phyloP scores from a whole-genome alignment of 2,329 filamentous ascomycete species.

The Cordyceps militaris region DNA sequence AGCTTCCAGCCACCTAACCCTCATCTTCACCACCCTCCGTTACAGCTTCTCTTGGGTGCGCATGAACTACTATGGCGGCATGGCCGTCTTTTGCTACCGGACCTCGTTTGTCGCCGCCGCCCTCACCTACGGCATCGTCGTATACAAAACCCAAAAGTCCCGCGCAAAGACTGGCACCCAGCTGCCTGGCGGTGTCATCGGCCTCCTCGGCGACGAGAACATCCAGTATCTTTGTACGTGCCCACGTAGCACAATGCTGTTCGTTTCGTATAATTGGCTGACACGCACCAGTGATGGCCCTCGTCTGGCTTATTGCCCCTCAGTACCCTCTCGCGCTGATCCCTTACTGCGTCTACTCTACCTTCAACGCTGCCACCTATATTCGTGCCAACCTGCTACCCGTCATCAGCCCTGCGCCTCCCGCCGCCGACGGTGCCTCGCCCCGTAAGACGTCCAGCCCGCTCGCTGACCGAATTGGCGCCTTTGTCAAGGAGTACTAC shows the following conservation, averaged over 20 bases:
- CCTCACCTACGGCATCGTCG: slow-evolving; percentile 92
- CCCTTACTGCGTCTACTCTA: slow-evolving; percentile 91
- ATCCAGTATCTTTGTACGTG: slow-evolving; percentile 88
- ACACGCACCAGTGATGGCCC: slow-evolving; percentile 64
- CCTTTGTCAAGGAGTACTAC: slow-evolving; percentile 97
- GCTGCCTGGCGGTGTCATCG: slow-evolving; percentile 51
- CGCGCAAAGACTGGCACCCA: slow-evolving; percentile 67
- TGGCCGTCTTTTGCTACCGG: slow-evolving; percentile 81
- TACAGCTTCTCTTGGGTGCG: slow-evolving; percentile 81
- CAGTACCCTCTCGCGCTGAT: slow-evolving; percentile 87
- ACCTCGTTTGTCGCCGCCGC: slow-evolving; percentile 84
- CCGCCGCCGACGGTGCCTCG: slow-evolving; percentile 51
- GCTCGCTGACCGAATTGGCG: slow-evolving; percentile 74
- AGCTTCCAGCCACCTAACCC: slow-evolving; percentile 64
- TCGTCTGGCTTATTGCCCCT: slow-evolving; percentile 88
- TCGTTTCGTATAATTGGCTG: slow-evolving; percentile 9
- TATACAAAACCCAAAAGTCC: slow-evolving; percentile 94
- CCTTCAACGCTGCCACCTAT: slow-evolving; percentile 98
- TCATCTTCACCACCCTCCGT: slow-evolving; percentile 75
- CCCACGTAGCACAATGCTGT: background rate
- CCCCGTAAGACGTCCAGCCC: slow-evolving; percentile 47
- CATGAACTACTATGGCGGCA: slow-evolving; percentile 75
- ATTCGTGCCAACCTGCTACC: slow-evolving; percentile 89
- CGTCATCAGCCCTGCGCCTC: slow-evolving; percentile 63
- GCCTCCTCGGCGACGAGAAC: slow-evolving; percentile 82